Evolutionary conservation across 2,329 filamentous ascomycete genomes (phyloP).

Genomic region (Dothistroma septosporum): DNA sequence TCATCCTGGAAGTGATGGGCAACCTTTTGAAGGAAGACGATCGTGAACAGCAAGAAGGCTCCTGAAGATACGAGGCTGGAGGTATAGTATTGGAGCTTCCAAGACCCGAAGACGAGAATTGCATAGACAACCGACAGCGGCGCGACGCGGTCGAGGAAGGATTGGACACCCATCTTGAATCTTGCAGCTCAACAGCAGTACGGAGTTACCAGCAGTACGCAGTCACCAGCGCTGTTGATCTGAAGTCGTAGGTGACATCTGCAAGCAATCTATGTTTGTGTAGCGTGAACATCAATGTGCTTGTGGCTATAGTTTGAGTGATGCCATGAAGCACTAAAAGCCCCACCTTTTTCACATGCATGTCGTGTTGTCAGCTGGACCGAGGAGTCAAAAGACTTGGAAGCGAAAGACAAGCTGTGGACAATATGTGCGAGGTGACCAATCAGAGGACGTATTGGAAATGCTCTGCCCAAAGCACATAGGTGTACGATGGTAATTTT

Average conservation of each 20-base stretch:
- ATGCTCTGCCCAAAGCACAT: background rate
- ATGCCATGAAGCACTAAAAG: background rate
- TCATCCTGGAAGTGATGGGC: conserved; percentile 31
- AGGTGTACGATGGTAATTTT: background rate
- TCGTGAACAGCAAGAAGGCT: background rate
- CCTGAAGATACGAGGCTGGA: background rate
- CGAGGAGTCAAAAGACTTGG: background rate
- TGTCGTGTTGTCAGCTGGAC: background rate
- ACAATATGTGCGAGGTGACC: background rate
- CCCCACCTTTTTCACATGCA: background rate
- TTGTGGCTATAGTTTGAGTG: background rate
- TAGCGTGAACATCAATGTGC: background rate
- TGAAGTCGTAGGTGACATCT: background rate
- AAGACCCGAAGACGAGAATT: background rate
- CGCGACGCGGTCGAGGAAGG: conserved; percentile 9
- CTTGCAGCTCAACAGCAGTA: background rate
- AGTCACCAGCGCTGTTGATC: background rate
- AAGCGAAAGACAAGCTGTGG: background rate
- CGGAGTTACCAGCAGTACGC: background rate
- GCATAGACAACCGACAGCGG: conserved; percentile 6
- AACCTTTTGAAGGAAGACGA: conserved; percentile 18
- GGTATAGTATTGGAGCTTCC: background rate
- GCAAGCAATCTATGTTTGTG: background rate
- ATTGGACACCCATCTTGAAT: conserved; percentile 4
- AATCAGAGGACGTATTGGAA: background rate